Conservation (phyloP, 2,329 filamentous ascomycete genomes). For the Hirsutella rhossiliensis region DNA sequence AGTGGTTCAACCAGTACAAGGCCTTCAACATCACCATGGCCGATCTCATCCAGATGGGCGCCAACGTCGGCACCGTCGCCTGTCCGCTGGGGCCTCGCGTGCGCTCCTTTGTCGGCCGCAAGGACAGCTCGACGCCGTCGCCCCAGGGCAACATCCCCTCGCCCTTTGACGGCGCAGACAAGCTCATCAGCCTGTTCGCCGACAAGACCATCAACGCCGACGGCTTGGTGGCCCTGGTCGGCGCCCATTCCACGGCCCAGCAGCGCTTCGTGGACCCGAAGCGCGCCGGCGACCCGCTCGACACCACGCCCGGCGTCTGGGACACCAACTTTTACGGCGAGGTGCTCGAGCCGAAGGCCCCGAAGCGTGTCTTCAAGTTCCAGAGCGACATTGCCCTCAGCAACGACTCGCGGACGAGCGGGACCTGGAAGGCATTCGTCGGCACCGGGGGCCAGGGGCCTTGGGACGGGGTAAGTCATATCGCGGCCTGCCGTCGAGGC, state of each 20-base stretch:
- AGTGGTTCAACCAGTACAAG: constrained; percentile 26
- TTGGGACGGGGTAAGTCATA: neutral
- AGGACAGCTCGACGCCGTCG: constrained; percentile 25
- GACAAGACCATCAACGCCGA: constrained; percentile 37
- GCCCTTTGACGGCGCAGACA: constrained; percentile 24
- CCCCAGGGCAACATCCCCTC: constrained; percentile 30
- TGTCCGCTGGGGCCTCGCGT: constrained; percentile 31
- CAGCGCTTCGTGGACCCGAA: constrained; percentile 28
- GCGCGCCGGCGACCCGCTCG: constrained; percentile 30
- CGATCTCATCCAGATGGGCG: constrained; percentile 39
- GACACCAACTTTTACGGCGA: constrained; percentile 35
- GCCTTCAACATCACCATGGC: constrained; percentile 30
- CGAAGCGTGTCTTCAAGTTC: constrained; percentile 24
- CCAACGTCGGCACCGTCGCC: constrained; percentile 32
- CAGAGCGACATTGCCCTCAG: constrained; percentile 26
- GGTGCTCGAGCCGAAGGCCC: constrained; percentile 15
- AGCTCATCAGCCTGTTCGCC: constrained; percentile 32
- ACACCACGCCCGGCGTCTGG: constrained; percentile 38
- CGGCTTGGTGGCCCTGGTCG: constrained; percentile 38
- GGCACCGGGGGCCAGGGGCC: neutral
- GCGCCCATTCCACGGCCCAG: constrained; percentile 36
- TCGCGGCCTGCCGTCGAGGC: neutral
- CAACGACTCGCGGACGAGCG: constrained; percentile 17
- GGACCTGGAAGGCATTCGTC: constrained; percentile 21
- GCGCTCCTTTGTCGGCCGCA: constrained; percentile 35